Conservation (phyloP, 371 early-diverging fungal species). For the Vairimorpha ceranae region DNA sequence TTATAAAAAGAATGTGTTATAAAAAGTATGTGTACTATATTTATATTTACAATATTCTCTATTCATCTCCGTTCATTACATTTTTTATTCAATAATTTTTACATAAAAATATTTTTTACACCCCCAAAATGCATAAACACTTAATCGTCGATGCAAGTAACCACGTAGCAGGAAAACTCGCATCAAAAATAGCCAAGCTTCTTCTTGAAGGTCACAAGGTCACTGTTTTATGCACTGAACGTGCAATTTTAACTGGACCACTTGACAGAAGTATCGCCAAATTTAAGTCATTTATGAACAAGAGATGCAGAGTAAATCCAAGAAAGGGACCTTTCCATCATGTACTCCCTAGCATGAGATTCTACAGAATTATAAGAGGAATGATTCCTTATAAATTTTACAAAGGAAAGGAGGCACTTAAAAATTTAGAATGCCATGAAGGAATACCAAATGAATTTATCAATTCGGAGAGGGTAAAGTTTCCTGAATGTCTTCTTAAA, state of each 20-base stretch:
- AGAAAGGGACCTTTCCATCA: slow-evolving; percentile 94
- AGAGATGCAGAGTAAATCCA: slow-evolving; percentile 97
- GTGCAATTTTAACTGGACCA: slow-evolving; percentile 87
- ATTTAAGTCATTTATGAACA: slow-evolving; percentile 89
- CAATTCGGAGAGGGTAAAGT: slow-evolving; percentile 83
- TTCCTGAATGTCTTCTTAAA: slow-evolving; percentile 88
- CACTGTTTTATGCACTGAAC: slow-evolving; percentile 92
- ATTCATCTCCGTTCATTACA: too few species aligned
- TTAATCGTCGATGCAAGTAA: slow-evolving; percentile 97
- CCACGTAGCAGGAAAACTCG: slow-evolving; percentile 95
- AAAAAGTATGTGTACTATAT: too few species aligned
- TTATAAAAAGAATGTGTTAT: too few species aligned
- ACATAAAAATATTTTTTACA: neutral
- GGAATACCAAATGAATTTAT: slow-evolving; percentile 95
- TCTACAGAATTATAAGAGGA: slow-evolving; percentile 87
- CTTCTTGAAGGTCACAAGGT: slow-evolving; percentile 90
- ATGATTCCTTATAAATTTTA: slow-evolving; percentile 98
- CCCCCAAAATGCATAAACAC: slow-evolving; percentile 45
- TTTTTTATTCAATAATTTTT: too few species aligned
- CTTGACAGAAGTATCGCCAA: slow-evolving; percentile 83
- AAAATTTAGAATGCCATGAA: slow-evolving; percentile 92
- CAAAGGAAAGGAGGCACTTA: slow-evolving; percentile 89
- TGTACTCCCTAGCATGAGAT: slow-evolving; percentile 87
- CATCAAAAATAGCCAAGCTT: slow-evolving; percentile 93
- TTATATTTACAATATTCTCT: too few species aligned